A percentile compares a stretch with the other conserved stretches of the same genome.
These are phyloP conservation scores for Rasamsonia emersonii DNA, from an alignment of 2,329 filamentous ascomycete species.

Conservation along the genomic window DNA sequence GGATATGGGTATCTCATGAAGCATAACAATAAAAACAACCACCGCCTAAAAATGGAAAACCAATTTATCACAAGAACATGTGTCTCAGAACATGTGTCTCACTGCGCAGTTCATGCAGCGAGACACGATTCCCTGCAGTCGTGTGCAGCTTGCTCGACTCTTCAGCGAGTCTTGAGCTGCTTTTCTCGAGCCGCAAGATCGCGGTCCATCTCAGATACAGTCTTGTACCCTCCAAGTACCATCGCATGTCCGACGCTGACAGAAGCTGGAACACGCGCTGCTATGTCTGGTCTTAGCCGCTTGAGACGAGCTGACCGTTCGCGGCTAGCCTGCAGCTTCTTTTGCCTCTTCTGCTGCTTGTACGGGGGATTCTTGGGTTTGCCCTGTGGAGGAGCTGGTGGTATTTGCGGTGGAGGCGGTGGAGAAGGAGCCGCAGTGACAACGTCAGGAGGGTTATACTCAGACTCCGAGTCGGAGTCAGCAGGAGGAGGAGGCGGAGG, in stretches of 20 bases:
- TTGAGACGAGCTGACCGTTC: slow-evolving; percentile 23
- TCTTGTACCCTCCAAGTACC: slow-evolving; percentile 23
- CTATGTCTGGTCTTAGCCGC: slow-evolving; percentile 22
- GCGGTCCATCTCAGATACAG: slow-evolving; percentile 23
- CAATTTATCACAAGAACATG: background rate
- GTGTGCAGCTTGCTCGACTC: too few relatives aligned
- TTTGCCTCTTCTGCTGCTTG: slow-evolving; percentile 20
- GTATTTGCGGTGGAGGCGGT: too few relatives aligned
- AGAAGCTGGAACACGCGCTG: slow-evolving; percentile 16
- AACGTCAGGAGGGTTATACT: slow-evolving; percentile 14
- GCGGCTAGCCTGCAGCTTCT: slow-evolving; percentile 17
- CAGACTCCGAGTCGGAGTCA: slow-evolving; percentile 10
- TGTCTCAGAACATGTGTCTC: slow-evolving; percentile 2
- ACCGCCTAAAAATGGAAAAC: too few relatives aligned
- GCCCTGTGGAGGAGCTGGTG: too few relatives aligned
- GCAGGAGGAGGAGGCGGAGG: slow-evolving; percentile 19
- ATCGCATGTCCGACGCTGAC: slow-evolving; percentile 22
- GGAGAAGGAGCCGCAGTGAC: slow-evolving; percentile 10
- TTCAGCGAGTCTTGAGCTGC: slow-evolving; percentile 5
- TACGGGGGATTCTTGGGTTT: too few relatives aligned
- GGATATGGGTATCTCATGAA: too few relatives aligned
- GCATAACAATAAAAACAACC: too few relatives aligned
- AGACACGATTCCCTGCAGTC: slow-evolving; percentile 1
- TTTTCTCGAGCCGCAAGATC: slow-evolving; percentile 20
- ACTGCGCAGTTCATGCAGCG: too few relatives aligned